A percentile compares a stretch with the other conserved stretches of the same genome.
phyloP scores from a whole-genome alignment of 768 basidiomycete genomes.

The Mrakia hoshinonis region DNA sequence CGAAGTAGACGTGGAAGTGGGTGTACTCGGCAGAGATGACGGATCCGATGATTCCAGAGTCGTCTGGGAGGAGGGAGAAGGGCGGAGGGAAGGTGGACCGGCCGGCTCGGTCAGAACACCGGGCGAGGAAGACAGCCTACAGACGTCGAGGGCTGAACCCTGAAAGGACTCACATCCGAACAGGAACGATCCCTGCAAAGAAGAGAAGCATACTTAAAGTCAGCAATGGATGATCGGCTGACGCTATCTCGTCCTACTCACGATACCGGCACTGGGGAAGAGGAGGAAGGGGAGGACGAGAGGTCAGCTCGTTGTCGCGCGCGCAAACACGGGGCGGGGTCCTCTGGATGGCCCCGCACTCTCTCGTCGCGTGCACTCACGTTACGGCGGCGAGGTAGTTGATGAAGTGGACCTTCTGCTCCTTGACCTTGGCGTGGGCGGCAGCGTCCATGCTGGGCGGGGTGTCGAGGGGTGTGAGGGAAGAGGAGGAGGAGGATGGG shows the following conservation, averaged over 20 bases:
- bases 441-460: neutral
- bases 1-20: slow-evolving; percentile 3
- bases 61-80: neutral
- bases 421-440: neutral
- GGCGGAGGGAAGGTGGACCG: neutral
- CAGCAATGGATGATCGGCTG: too few species aligned
- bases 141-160: too few species aligned
- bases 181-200: too few species aligned
- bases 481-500: too few species aligned
- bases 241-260: too few species aligned
- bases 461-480: too few species aligned
- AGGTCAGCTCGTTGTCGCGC: too few species aligned
- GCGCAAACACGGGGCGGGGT: too few species aligned
- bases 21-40: neutral
- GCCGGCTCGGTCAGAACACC: neutral
- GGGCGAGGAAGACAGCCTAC: too few species aligned
- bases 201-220: too few species aligned
- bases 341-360: too few species aligned
- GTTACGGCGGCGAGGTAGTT: slow-evolving; percentile 2
- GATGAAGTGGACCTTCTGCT: neutral
- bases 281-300: neutral
- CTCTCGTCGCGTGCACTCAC: neutral
- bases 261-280: neutral
- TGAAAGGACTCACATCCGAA: too few species aligned
- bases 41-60: slow-evolving; percentile 13